Evolutionary conservation across 169 alveolate species (phyloP).

Genomic region (Miamiensis avidus): DNA sequence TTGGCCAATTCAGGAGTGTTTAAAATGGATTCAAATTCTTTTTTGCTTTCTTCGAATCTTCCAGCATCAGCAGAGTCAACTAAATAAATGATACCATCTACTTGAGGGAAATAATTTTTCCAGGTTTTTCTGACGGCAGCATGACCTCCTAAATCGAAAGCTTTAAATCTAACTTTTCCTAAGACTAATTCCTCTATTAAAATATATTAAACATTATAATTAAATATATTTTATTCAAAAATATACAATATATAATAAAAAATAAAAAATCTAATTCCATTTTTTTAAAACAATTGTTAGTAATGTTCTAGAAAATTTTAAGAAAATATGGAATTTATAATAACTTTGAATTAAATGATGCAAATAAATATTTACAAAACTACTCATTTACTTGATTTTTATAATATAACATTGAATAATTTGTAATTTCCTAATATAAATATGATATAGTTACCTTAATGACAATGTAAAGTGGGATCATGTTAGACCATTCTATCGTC

Average conservation of each 20-base stretch:
- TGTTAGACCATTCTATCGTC: slow-evolving; percentile 97
- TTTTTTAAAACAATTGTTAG: no score
- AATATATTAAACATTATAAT: no score
- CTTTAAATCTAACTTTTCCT: slow-evolving; percentile 96
- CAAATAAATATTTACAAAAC: no score
- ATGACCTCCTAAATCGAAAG: slow-evolving; percentile 99
- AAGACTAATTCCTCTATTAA: slow-evolving; percentile 96
- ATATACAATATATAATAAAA: no score
- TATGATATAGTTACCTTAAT: not conserved
- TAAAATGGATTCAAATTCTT: slow-evolving; percentile 87
- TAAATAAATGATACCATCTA: slow-evolving; percentile 97
- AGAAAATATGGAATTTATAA: no score
- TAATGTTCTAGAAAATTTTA: no score
- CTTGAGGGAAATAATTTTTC: slow-evolving; percentile 97
- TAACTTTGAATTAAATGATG: no score
- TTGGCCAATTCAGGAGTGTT: slow-evolving; percentile 64
- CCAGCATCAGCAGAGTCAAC: slow-evolving; percentile 98
- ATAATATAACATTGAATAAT: no score
- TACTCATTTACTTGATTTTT: no score
- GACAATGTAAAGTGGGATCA: slow-evolving; percentile 98
- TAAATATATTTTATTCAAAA: no score
- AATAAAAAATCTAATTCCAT: no score
- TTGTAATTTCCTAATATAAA: not conserved
- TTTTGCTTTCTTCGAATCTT: slow-evolving; percentile 94
- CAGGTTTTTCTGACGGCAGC: slow-evolving; percentile 98